A percentile compares a stretch with the other conserved stretches of the same genome.
phyloP scores from a whole-genome alignment of 176 grass and related monocot genomes.

The Oryza nivara region DNA sequence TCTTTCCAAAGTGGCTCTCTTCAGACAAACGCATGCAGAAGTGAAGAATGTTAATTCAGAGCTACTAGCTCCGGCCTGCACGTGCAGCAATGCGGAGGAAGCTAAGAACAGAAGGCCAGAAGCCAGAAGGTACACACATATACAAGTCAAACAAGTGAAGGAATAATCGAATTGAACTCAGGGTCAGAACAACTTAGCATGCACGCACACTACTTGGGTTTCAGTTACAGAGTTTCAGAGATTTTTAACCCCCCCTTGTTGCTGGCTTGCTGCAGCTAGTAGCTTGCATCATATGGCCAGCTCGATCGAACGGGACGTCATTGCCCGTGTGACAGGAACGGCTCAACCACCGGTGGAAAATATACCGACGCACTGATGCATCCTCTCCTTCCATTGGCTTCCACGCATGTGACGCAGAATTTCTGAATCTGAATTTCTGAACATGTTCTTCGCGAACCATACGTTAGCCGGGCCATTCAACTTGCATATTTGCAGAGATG shows the following conservation, averaged over 20 bases:
- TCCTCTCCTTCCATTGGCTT: not conserved
- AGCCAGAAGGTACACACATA: not conserved
- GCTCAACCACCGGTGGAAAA: conserved; percentile 45
- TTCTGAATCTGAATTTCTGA: not conserved
- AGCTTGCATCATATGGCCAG: conserved; percentile 38
- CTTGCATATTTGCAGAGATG: not conserved
- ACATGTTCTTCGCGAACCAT: not conserved
- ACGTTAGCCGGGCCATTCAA: not conserved
- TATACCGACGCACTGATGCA: not conserved
- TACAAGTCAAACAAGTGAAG: not conserved
- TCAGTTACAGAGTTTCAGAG: not conserved
- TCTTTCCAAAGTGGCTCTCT: not conserved
- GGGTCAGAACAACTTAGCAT: conserved; percentile 19
- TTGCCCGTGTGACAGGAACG: conserved; percentile 41
- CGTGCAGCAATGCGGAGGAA: not conserved
- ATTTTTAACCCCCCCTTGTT: not conserved
- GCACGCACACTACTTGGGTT: not conserved
- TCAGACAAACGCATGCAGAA: not conserved
- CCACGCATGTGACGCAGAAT: not conserved
- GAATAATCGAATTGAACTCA: not conserved
- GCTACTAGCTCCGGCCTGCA: not conserved
- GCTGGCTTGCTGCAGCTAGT: not conserved
- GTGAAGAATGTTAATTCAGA: conserved; percentile 1
- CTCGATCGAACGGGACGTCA: conserved; percentile 17
- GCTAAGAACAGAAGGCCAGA: not conserved